Evolutionary conservation across 768 basidiomycete genomes (phyloP).

Genomic region (Suillus variegatus): DNA sequence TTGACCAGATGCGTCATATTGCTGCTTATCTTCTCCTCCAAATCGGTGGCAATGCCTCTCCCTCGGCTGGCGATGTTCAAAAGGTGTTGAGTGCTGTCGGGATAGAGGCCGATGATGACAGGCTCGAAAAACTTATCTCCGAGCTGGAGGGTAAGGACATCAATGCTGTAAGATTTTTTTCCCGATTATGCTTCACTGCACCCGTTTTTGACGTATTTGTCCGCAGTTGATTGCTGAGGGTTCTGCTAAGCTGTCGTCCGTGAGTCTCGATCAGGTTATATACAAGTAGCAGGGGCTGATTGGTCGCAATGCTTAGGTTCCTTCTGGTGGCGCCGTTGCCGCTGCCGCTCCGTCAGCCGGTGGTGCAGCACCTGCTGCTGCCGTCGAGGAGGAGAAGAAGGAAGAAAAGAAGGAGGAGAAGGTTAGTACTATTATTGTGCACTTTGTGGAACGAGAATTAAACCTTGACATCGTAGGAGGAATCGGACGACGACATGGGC

Average conservation of each 20-base stretch:
- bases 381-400: constrained; percentile 72
- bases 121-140: constrained; percentile 78
- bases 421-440: constrained; percentile 41
- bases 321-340: constrained; percentile 84
- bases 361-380: constrained; percentile 49
- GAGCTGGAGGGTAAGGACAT: constrained; percentile 92
- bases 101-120: constrained; percentile 83
- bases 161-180: constrained; percentile 55
- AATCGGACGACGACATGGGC: constrained; percentile 98
- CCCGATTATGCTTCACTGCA: background rate
- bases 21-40: constrained; percentile 98
- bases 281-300: constrained; percentile 1
- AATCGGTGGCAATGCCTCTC: constrained; percentile 87
- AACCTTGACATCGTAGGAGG: constrained; percentile 54
- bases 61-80: constrained; percentile 85
- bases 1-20: constrained; percentile 79
- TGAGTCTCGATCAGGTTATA: constrained; percentile 38
- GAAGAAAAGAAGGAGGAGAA: constrained; percentile 91
- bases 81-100: constrained; percentile 84
- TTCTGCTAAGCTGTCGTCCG: constrained; percentile 91
- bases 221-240: constrained; percentile 88
- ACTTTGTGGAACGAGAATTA: constrained; percentile 6
- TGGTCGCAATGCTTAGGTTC: constrained; percentile 53
- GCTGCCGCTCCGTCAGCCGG: constrained; percentile 50
- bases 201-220: constrained; percentile 1